Evolutionary conservation across 345 rosid species (phyloP), one percentile per base, ranked within the genome.

Genomic region (Salix purpurea): DNA sequence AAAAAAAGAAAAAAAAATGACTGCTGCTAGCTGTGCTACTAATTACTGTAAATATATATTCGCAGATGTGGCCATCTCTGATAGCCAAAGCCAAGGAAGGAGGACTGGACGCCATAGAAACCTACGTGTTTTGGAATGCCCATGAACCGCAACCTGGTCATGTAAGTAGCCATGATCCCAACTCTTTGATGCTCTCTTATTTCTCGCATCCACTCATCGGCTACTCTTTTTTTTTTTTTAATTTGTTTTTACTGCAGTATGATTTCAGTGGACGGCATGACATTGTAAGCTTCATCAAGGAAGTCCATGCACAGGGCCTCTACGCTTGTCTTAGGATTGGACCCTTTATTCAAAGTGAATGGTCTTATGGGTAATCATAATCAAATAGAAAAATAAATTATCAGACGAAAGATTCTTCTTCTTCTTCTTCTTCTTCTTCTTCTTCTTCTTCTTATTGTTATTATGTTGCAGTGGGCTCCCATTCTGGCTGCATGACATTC

Each of bases 111-210:
- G 98, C 91, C 83, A 91, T 95, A 37, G 89, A 95, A 44, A 95
- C 98, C 9, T 95, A 93, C 21, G 98, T 95, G n/a, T 95, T 96
- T 28, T 96, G 99, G 98, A 92, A 92, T 80, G 84, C 88, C 44
- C 99, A 93, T 32, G 97, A 96, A 78, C 97, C 98, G 8, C 90
- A 79, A 61, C 96, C 86, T 7, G 91, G 93, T 30, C 89, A 91
- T 92, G 99, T 96, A 46, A 3, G 4, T 40, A 9, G 14, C 50
- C 50, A 46, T 46, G 50, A 46, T 46, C 50, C 50, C 6, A 12
- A 1, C 50, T 46, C 50, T 11, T 12, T 13, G 14, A 46, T 46
- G 5, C 50, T 4, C 50, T 46, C 50, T 46, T 46, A 4, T 19
- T 54, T 54, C 8, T 54, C 23, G 1, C 23, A 52, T 70, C 36